Evolutionary conservation across 108 stramenopile genomes (phyloP), one percentile per base, ranked within the genome.

Genomic region (Cyclotella distinguenda): DNA sequence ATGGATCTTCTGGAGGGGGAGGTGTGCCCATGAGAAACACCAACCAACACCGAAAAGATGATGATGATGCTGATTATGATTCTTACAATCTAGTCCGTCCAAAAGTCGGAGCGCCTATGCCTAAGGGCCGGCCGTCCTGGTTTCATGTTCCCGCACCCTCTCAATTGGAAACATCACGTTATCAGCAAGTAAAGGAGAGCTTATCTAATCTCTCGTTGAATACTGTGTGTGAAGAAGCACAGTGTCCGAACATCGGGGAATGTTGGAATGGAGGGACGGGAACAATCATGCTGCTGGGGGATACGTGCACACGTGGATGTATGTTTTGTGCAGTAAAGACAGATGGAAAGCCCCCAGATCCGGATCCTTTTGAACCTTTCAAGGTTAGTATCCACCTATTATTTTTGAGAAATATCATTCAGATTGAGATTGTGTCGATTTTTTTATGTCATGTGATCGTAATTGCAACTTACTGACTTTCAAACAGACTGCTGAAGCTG

Each of bases 221-320:
- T 66, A 98, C 99, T 2, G 99, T 99, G 21, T 99, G 98, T 74
- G 98, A 97, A 67, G 97, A 99, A 63, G 99, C 99, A 35, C 91
- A 89, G 62, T 99, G 99, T 70, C 99, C 99, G 30, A 99, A 99
- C 81, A 93, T 98, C 55, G 99, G 99, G 38, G 99, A 99, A 75
- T 99, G 99, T 65, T 99, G 99, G 99, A 92, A 89, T 75, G 99
- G 99, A 7, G 99, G 97, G 8, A 98, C 97, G 3, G 99, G 96
- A 13, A 99, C 99, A 0, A 98, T 99, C 60, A 99, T 99, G 99
- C 72, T 99, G 19, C 64, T 99, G 80, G 99, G 99, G 6, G 99
- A 99, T 69, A 98, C 97, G 0, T 99, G 97, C 68, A 98, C 98
- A 6, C 74, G 99, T 11, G 99, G 97, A 8, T 99, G 99, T 77